Evolutionary conservation across 139 green algal species (phyloP).

Genomic region (Gonium pectorale): DNA sequence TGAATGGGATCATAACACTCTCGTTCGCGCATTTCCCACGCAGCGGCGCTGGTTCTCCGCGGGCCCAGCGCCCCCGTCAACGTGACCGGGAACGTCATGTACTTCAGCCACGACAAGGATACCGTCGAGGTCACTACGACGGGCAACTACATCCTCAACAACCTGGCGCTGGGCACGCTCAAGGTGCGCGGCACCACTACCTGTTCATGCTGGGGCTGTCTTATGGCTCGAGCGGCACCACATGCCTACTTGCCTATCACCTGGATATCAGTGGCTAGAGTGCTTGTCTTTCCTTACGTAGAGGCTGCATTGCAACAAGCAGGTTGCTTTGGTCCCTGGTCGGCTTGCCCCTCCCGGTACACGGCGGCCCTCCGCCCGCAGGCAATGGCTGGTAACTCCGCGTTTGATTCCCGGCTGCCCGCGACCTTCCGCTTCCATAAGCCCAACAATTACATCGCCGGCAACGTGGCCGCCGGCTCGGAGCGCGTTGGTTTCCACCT

Average conservation of each 20-base stretch:
- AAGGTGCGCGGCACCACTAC: slow-evolving; percentile 55
- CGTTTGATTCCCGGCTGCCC: neutral
- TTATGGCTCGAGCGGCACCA: too few relatives aligned
- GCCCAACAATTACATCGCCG: slow-evolving; percentile 39
- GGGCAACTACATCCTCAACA: slow-evolving; percentile 29
- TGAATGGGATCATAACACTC: too few relatives aligned
- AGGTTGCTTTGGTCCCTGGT: too few relatives aligned
- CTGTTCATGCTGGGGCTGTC: neutral
- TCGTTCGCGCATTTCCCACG: too few relatives aligned
- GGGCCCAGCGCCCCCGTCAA: neutral
- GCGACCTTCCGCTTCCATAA: neutral
- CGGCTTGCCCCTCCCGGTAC: too few relatives aligned
- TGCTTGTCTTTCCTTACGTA: too few relatives aligned
- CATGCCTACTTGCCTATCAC: neutral
- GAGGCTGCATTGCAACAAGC: too few relatives aligned
- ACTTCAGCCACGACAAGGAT: neutral
- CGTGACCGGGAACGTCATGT: slow-evolving; percentile 29
- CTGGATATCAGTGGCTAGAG: too few relatives aligned
- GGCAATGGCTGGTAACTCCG: neutral
- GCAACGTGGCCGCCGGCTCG: too few relatives aligned
- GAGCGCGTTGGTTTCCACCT: slow-evolving; percentile 59
- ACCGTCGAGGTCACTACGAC: neutral
- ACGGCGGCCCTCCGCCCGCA: neutral
- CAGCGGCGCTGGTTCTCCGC: neutral
- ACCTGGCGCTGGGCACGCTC: slow-evolving; percentile 57